Conservation (phyloP, 805 yeast genomes). For the Nadsonia fulvescens region DNA sequence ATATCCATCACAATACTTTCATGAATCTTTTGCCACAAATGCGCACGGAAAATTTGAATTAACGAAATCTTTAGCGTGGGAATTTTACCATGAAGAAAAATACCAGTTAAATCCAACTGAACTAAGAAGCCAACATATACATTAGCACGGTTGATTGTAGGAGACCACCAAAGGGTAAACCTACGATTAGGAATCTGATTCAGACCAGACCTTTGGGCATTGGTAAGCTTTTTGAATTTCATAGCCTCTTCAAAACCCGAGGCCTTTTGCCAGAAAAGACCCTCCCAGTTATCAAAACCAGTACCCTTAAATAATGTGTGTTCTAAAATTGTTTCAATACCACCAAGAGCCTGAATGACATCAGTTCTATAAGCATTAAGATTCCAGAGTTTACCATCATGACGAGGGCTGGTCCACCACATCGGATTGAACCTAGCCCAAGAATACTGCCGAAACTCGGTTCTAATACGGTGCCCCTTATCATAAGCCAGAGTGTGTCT, state of each 20-base stretch:
- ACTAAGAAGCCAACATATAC: conserved; percentile 96
- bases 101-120: conserved; percentile 90
- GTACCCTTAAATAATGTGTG: conserved; percentile 93
- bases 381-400: conserved; percentile 94
- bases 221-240: conserved; percentile 85
- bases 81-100: conserved; percentile 90
- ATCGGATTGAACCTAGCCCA: conserved; percentile 66
- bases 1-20: conserved; percentile 87
- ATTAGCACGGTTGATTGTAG: conserved; percentile 93
- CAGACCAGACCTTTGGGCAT: conserved; percentile 93
- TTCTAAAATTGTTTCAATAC: conserved; percentile 87
- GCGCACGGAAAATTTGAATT: conserved; percentile 93
- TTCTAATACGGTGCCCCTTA: conserved; percentile 76
- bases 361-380: conserved; percentile 83
- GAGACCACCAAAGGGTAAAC: conserved; percentile 98
- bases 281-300: conserved; percentile 97
- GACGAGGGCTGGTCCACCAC: conserved; percentile 91
- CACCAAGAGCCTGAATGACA: conserved; percentile 93
- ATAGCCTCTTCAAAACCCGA: conserved; percentile 93
- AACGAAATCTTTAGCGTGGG: conserved; percentile 92
- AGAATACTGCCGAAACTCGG: conserved; percentile 58
- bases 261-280: conserved; percentile 95
- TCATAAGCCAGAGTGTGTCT: conserved; percentile 89
- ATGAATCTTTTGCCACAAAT: conserved; percentile 97
- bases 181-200: conserved; percentile 96